A percentile compares a stretch with the other conserved stretches of the same genome.
Evolutionary conservation across 371 early-diverging fungal species (phyloP).

Genomic region (Lichtheimia ramosa): DNA sequence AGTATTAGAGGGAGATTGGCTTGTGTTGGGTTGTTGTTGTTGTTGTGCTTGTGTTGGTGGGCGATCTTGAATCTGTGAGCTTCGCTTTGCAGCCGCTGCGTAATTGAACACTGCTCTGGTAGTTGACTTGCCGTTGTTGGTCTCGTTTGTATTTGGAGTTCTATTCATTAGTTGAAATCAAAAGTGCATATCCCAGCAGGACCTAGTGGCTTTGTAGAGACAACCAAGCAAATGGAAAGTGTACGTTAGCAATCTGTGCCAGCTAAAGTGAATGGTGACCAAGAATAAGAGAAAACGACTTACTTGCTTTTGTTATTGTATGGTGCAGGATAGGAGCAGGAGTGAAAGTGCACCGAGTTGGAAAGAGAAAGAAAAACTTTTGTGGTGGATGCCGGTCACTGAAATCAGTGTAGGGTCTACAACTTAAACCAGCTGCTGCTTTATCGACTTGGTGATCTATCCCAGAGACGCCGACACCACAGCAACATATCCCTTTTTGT

Average conservation of each 20-base stretch:
- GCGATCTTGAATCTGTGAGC: constrained; percentile 29
- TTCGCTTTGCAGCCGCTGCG: constrained; percentile 47
- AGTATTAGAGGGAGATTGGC: neutral
- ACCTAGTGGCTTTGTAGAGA: constrained; percentile 17
- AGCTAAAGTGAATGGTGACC: no score
- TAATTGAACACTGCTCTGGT: constrained; percentile 43
- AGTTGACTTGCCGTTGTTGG: constrained; percentile 31
- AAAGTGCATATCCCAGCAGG: constrained; percentile 44
- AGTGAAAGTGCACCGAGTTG: constrained; percentile 16
- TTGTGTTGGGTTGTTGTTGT: neutral
- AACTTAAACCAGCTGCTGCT: no score
- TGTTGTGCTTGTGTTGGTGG: constrained; percentile 3
- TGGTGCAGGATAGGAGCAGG: constrained; percentile 15
- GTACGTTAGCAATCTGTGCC: no score
- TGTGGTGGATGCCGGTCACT: neutral
- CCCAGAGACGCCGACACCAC: no score
- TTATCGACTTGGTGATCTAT: no score
- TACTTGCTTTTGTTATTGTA: neutral
- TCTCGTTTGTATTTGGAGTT: constrained; percentile 35
- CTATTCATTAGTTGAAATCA: constrained; percentile 47
- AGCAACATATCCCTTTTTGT: no score
- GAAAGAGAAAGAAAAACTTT: constrained; percentile 8
- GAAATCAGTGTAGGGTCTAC: no score
- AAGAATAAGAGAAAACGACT: no score
- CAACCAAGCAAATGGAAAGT: neutral